Evolutionary conservation across 176 grass and related monocot species (phyloP), one percentile per base, ranked within the genome.

Genomic region (Ampelocalamus luodianensis): DNA sequence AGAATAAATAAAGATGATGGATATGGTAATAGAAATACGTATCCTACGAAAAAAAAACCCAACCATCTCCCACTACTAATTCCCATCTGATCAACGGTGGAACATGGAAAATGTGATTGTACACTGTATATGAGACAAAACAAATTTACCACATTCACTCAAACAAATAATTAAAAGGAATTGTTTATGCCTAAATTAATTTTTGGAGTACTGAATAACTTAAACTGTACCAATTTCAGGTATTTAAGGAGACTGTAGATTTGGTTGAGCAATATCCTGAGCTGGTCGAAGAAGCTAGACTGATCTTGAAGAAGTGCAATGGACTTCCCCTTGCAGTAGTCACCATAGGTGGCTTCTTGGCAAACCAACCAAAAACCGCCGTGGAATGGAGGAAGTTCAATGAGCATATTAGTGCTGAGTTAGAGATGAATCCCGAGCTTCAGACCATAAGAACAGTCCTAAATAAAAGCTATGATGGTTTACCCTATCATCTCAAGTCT

Each of bases 241-340:
- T 84, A 27, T 84, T 84, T 26, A 63, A 49, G 13, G 3, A 65
- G 27, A 11, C 0, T 0, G 8, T 50, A 10, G 15, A 55, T 24
- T 36, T 81, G 34, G 71, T 24, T 16, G 20, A 48, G 12, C 63
- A 26, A 68, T 62, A 84, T 69, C 80, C 17, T 12, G 60, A 85
- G 10, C 14, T 79, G 11, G 20, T 2, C 6, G 15, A 12, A 1
- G 10, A 86, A 68, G 82, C 66, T 0, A 4, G 32, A 13, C 4
- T 6, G 4, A 92, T 92, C 1, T 0, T 92, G 2, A 70, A 76
- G 3, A 89, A 79, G 5, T 89, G 87, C 5, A 10, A 3, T 8
- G 72, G 83, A 22, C 44, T 87, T 15, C 87, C 87, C 11, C 67
- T 92, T 4, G 90, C 90, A 38, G 61, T 92, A 24, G 73, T 77